Percentiles rank a stretch among this genome's conserved stretches.
Evolutionary conservation across 768 basidiomycete species (phyloP).

Genomic region (Pleurotus eryngii): DNA sequence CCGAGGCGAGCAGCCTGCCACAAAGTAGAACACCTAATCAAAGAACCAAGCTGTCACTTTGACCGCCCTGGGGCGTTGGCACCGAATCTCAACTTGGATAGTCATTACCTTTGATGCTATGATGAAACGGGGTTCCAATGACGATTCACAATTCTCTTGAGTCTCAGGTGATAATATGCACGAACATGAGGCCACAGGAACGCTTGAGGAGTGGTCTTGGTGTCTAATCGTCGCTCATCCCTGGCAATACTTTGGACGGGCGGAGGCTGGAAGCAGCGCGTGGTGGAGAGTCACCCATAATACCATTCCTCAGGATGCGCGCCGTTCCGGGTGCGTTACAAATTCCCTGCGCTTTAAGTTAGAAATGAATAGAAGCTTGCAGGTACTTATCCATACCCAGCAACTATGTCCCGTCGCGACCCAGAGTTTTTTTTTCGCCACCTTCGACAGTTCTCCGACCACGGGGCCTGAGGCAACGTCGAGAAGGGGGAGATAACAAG

Average conservation of each 20-base stretch:
- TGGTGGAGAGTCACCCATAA: constrained; percentile 52
- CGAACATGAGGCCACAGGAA: too few relatives aligned
- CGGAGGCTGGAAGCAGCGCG: neutral
- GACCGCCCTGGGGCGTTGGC: too few relatives aligned
- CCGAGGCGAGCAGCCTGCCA: neutral
- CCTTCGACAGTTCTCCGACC: constrained; percentile 54
- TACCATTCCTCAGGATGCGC: constrained; percentile 62
- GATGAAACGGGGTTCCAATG: constrained; percentile 7
- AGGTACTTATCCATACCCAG: constrained; percentile 48
- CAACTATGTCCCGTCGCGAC: constrained; percentile 80
- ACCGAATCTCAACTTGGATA: neutral
- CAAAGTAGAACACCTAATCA: too few relatives aligned
- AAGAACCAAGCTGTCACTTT: too few relatives aligned
- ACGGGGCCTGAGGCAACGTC: constrained; percentile 59
- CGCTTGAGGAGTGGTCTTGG: too few relatives aligned
- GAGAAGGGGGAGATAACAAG: constrained; percentile 77
- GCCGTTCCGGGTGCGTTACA: constrained; percentile 86
- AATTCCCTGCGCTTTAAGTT: constrained; percentile 49
- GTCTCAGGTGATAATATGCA: neutral
- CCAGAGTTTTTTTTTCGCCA: constrained; percentile 64
- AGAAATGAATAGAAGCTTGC: neutral
- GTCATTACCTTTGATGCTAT: constrained; percentile 7
- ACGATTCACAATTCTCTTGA: neutral
- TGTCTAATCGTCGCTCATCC: neutral
- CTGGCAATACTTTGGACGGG: neutral